These are phyloP conservation scores for Vicia villosa DNA, from an alignment of 306 rosid species.

Conservation along the genomic window DNA sequence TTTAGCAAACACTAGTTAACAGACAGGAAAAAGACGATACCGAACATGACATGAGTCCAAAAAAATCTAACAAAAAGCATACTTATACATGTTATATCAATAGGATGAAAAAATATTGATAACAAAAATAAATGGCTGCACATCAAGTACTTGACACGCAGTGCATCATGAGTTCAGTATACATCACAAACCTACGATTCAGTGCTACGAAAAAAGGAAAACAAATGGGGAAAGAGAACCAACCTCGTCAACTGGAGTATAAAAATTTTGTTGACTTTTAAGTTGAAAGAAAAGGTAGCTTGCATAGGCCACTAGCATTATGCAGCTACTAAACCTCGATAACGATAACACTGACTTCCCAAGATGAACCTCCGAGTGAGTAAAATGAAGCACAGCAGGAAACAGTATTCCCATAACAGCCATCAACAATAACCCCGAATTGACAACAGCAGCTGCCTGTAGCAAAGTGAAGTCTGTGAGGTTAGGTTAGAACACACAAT, in stretches of 20 bases:
- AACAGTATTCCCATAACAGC: slow-evolving; percentile 90
- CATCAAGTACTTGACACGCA: neutral
- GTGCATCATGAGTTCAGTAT: neutral
- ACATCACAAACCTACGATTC: slow-evolving; percentile 4
- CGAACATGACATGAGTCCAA: slow-evolving; percentile 15
- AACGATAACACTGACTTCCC: slow-evolving; percentile 80
- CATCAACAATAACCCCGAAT: slow-evolving; percentile 88
- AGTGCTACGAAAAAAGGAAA: neutral
- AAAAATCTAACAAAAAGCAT: neutral
- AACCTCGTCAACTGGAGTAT: slow-evolving; percentile 64
- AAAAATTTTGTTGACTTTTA: slow-evolving; percentile 59
- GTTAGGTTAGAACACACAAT: neutral
- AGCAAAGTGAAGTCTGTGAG: slow-evolving; percentile 39
- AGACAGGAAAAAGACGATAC: neutral
- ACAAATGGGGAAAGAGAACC: slow-evolving; percentile 30
- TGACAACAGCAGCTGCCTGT: slow-evolving; percentile 85
- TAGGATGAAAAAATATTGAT: neutral
- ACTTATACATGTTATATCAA: neutral
- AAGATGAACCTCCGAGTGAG: slow-evolving; percentile 75
- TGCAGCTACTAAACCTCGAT: slow-evolving; percentile 90
- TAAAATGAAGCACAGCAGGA: slow-evolving; percentile 93
- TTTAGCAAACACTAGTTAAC: slow-evolving; percentile 5
- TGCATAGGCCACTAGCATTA: slow-evolving; percentile 83
- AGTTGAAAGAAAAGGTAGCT: slow-evolving; percentile 91
- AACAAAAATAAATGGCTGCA: slow-evolving; percentile 4